Conservation (phyloP, 2,329 filamentous ascomycete genomes). For the Xylariaceae sp. region DNA sequence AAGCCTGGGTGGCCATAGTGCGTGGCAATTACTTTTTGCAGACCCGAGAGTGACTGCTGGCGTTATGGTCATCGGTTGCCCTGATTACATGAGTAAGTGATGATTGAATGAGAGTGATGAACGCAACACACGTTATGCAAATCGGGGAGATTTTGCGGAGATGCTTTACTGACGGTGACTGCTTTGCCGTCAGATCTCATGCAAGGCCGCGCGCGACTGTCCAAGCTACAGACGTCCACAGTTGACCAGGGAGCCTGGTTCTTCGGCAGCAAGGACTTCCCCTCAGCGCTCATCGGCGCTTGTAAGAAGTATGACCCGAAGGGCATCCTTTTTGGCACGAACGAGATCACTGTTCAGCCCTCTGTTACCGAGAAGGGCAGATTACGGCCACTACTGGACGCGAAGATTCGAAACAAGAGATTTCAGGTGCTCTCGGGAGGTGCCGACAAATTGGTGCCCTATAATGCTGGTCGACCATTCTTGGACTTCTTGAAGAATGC, state of each 20-base stretch:
- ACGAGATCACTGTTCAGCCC: slow-evolving; percentile 31
- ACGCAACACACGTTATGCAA: not conserved
- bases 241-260: slow-evolving; percentile 55
- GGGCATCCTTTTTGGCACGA: slow-evolving; percentile 60
- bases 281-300: slow-evolving; percentile 57
- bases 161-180: slow-evolving; percentile 3
- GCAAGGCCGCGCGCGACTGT: slow-evolving; percentile 68
- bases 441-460: slow-evolving; percentile 68
- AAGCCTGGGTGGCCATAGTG: slow-evolving; percentile 79
- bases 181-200: slow-evolving; percentile 51
- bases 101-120: not conserved
- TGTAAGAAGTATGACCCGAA: slow-evolving; percentile 69
- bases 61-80: slow-evolving; percentile 79
- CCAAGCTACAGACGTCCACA: slow-evolving; percentile 59
- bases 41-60: slow-evolving; percentile 75
- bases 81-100: slow-evolving; percentile 67
- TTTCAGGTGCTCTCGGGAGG: slow-evolving; percentile 61
- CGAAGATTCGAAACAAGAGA: slow-evolving; percentile 54
- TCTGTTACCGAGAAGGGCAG: slow-evolving; percentile 39
- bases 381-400: slow-evolving; percentile 43
- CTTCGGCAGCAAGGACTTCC: slow-evolving; percentile 73
- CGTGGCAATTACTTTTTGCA: slow-evolving; percentile 75
- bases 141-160: not conserved
- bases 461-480: slow-evolving; percentile 55
- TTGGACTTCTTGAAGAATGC: slow-evolving; percentile 56